These are phyloP conservation scores for Claviceps quebecensis DNA, from an alignment of 2,329 filamentous ascomycete species.

Conservation along the genomic window DNA sequence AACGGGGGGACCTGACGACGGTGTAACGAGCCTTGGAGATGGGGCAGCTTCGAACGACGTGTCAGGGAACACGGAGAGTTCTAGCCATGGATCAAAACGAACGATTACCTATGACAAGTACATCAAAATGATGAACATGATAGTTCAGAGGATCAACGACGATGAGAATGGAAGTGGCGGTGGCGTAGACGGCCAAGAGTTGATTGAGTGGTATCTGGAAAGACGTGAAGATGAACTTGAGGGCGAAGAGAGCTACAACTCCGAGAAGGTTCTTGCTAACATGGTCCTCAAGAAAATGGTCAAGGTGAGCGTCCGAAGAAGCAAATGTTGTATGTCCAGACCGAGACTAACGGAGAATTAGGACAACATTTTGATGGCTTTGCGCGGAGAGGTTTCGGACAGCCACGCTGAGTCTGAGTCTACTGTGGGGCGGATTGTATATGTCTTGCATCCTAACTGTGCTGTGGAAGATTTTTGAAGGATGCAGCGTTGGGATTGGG, in stretches of 20 bases:
- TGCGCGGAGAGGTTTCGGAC: slow-evolving; percentile 47
- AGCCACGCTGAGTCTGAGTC: slow-evolving; percentile 31
- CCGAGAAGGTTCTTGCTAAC: slow-evolving; percentile 55
- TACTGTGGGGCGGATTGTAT: slow-evolving; percentile 40
- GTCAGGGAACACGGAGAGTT: slow-evolving; percentile 9
- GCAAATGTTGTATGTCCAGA: neutral
- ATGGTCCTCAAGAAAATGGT: slow-evolving; percentile 95
- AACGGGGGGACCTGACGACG: slow-evolving; percentile 31
- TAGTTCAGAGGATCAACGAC: slow-evolving; percentile 71
- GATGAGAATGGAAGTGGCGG: slow-evolving; percentile 66
- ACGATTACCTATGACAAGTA: slow-evolving; percentile 96
- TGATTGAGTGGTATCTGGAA: slow-evolving; percentile 85
- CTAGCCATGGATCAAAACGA: slow-evolving; percentile 43
- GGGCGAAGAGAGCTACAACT: slow-evolving; percentile 66
- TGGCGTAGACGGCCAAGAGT: slow-evolving; percentile 69
- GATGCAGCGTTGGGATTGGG: neutral
- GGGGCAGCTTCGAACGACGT: slow-evolving; percentile 22
- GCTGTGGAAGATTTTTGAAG: slow-evolving; percentile 52
- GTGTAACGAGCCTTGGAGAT: slow-evolving; percentile 25
- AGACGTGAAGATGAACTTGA: slow-evolving; percentile 73
- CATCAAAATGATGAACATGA: slow-evolving; percentile 72
- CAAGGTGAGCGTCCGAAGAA: slow-evolving; percentile 47
- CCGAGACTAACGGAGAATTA: slow-evolving; percentile 29
- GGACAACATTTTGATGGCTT: slow-evolving; percentile 79
- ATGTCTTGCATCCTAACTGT: slow-evolving; percentile 90